Conservation (phyloP, 345 rosid species). For the Mallotus nudiflorus region DNA sequence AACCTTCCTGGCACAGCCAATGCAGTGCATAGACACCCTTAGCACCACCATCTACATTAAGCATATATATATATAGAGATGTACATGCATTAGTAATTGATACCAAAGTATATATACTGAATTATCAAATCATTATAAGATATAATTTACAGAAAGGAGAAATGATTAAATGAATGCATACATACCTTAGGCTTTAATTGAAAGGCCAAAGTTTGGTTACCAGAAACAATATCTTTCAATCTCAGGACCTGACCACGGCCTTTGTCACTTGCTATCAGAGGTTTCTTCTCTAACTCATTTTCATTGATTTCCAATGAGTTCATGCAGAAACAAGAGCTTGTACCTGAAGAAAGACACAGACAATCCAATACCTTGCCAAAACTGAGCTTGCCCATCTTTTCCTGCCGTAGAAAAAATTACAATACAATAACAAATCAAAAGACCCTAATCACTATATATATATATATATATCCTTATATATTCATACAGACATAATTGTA, state of each 20-base stretch:
- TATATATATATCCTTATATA: neutral
- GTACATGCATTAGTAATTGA: too few species aligned
- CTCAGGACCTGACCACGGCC: constrained; percentile 30
- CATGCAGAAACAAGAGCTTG: constrained; percentile 33
- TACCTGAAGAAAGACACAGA: constrained; percentile 23
- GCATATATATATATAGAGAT: neutral
- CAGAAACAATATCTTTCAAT: constrained; percentile 65
- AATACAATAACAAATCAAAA: too few species aligned
- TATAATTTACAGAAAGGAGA: neutral
- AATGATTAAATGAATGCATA: neutral
- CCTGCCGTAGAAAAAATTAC: neutral
- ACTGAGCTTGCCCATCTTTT: constrained; percentile 35
- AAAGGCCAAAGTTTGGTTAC: constrained; percentile 71
- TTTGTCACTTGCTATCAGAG: constrained; percentile 42
- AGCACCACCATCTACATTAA: constrained; percentile 67
- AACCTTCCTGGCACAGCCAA: constrained; percentile 88
- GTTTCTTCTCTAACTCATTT: constrained; percentile 29
- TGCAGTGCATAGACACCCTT: constrained; percentile 87
- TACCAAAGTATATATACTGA: too few species aligned
- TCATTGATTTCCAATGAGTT: constrained; percentile 13
- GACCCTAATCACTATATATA: neutral
- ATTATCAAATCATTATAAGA: too few species aligned
- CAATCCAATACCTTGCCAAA: constrained; percentile 37
- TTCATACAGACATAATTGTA: constrained; percentile 20
- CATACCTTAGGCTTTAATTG: constrained; percentile 86